Base-by-base conservation (phyloP, 139 green algal genomes). In the Chlamydomonas sp. region DNA sequence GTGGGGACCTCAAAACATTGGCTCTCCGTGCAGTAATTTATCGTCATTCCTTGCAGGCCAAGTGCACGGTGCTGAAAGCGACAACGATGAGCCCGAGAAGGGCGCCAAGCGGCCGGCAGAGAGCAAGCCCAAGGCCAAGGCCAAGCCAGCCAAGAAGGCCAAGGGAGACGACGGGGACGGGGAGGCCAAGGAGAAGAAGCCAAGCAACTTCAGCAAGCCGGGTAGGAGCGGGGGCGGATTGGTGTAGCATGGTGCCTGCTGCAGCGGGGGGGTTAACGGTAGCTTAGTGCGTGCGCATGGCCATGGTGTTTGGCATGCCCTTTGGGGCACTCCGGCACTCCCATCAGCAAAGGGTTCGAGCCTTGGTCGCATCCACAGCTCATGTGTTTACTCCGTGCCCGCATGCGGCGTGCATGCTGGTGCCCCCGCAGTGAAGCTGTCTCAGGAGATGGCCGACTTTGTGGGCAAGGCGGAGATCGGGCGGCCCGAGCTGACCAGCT, bases 401-500 rank as follows among this genome's bases (percentile, higher is more conserved):
- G 31, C 31, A 49, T 49, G 31, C 31, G 31, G 31, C 31, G 31
- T 49, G 31, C 31, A 49, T 49, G 31, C 31, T 49, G 31, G 31
- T 49, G 31, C 31, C 31, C 31, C 31, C 31, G 31, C 12, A 10
- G 66, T 93, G 76, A 82, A 77, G 77, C 73, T 96, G n/a, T 89
- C 85, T 14, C 62, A 68, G 3, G 90, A 93, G 62, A 63, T 96
- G 78, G 86, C 90, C 3, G 92, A 86, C 61, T 94, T 91, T 87
- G 84, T 90, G 8, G 92, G 92, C 8, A 67, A 84, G 57, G 68
- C 78, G 12, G 68, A 72, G 17, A 93, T 94, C 76, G 90, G 61
- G 31, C 78, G 94, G 3, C 79, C 89, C 1, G 91, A 93, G 14
- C 88, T 96, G 64, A 94, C 88, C 2, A 94, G 93, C 77, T 90